A percentile compares a stretch with the other conserved stretches of the same genome.
phyloP scores from a whole-genome alignment of 108 stramenopile species.

The Aurantiochytrium sp. region DNA sequence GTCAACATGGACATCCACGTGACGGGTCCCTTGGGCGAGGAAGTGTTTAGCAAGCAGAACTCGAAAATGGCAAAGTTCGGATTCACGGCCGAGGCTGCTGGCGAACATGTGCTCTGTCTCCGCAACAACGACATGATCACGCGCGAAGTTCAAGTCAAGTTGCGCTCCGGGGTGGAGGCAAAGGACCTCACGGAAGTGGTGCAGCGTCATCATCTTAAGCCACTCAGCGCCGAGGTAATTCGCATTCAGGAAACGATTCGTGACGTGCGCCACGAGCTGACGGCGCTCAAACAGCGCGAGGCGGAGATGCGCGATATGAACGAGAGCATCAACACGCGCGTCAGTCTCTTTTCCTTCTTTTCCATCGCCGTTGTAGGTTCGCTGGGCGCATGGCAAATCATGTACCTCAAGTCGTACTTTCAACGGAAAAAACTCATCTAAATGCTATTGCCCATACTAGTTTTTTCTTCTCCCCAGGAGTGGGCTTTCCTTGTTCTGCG shows the following conservation, averaged over 20 bases:
- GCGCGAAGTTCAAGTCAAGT: not conserved
- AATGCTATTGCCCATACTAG: not conserved
- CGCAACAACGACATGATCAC: not conserved
- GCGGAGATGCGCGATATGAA: not conserved
- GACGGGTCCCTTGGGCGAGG: not conserved
- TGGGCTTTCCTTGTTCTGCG: no score
- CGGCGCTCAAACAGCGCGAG: not conserved
- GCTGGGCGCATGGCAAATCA: not conserved
- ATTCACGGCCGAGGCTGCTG: not conserved
- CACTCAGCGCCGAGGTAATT: not conserved
- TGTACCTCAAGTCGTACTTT: slow-evolving; percentile 17
- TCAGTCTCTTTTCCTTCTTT: not conserved
- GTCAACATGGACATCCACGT: not conserved
- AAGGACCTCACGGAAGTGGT: not conserved
- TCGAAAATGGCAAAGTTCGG: not conserved
- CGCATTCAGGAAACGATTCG: not conserved
- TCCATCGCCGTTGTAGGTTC: not conserved
- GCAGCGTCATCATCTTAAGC: not conserved
- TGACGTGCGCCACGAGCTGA: not conserved
- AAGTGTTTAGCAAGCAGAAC: not conserved
- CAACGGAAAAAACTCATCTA: not conserved
- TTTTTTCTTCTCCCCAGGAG: not conserved
- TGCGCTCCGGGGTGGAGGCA: slow-evolving; percentile 7
- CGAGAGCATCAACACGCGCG: slow-evolving; percentile 5
- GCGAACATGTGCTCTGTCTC: not conserved